Evolutionary conservation across 148 eudicot species (phyloP), one percentile per base, ranked within the genome.

Genomic region (Mesembryanthemum crystallinum): DNA sequence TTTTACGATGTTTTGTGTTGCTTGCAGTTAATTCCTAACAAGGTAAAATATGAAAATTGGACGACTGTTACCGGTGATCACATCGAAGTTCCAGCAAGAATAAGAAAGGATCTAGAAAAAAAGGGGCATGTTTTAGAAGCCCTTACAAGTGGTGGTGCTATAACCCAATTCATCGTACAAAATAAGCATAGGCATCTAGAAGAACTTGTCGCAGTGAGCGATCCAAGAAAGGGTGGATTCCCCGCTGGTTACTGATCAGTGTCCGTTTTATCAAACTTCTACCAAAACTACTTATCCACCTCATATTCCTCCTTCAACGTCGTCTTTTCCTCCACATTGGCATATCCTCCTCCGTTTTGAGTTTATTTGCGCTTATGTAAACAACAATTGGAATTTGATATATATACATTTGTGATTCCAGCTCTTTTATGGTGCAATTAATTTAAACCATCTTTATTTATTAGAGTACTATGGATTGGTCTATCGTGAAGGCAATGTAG

Each of bases 1-100:
- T n/a, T n/a, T n/a, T n/a, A n/a, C n/a, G n/a, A n/a, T n/a, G n/a
- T n/a, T n/a, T n/a, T 8, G 49, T 45, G 21, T 68, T 14, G 28
- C 20, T 42, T 45, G 72, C 72, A 68, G 72, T 45, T 68, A 17
- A 68, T 68, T 45, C 72, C 72, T 3, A 68, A 68, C 55, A 68
- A 68, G n/a, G 72, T 68, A 8, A 68, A 45, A 21, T 68, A 42
- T 45, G 72, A 68, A 39, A 68, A 68, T 68, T 68, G 72, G 72
- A 68, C 72, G 14, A 27, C 33, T 42, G 57, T 68, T 27, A 68
- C 20, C 43, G 57, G 72, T 42, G 72, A 68, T 27, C 72, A 68
- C 4, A 68, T 68, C 1, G 72, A 68, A 45, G 57, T 68, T 15
- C 55, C 32, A 43, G 32, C 14, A 45, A 11, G 13, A 24, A 27